Base-by-base conservation (phyloP, 1,284 basidiomycete species). In the Ustilago curta region DNA sequence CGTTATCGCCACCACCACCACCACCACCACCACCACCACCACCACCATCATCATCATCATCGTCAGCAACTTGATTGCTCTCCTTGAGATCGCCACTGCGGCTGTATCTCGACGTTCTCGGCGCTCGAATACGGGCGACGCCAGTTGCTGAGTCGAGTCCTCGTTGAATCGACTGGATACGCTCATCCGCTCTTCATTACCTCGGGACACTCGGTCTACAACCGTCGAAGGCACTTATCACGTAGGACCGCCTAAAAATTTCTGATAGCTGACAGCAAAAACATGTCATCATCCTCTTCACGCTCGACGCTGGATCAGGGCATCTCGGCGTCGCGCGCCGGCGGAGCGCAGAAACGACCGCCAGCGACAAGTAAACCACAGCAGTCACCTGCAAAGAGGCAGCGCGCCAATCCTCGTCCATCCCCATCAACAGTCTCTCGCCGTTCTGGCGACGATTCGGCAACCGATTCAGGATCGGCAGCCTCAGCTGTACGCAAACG, bases 301-400 rank as follows among this genome's bases (percentile, higher is more conserved):
- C 61, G 60, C 2, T 50, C 40, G 35, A 18, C 35, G 14, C 48
- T 74, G 8, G 71, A 74, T 18, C 66, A 74, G 39, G 71, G 71
- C 59, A 61, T 70, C 39, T 74, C 71, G 32, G 71, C 66, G 1
- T 74, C 62, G 12, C 66, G 67, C 19, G 71, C 71, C 16, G 67
- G 71, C 25, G 59, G 53, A 14, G 66, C 71, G 9, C 71, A 66
- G 51, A 74, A 74, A 37, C 50, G 71, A 40, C 67, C 67, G 2
- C 67, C 71, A 8, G 40, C 62, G n/a, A 23, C 68, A 3, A 53
- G 40, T 50, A 70, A 65, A 31, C 23, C 51, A 3, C 48, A n/a
- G 16, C 48, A n/a, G 23, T 43, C 67, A n/a, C 60, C 67, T 4
- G 37, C 57, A 18, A 70, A 70, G 43, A 51, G 19, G 21, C 62